Base-by-base conservation (phyloP, 768 basidiomycete genomes). In the Mycena haematopus region DNA sequence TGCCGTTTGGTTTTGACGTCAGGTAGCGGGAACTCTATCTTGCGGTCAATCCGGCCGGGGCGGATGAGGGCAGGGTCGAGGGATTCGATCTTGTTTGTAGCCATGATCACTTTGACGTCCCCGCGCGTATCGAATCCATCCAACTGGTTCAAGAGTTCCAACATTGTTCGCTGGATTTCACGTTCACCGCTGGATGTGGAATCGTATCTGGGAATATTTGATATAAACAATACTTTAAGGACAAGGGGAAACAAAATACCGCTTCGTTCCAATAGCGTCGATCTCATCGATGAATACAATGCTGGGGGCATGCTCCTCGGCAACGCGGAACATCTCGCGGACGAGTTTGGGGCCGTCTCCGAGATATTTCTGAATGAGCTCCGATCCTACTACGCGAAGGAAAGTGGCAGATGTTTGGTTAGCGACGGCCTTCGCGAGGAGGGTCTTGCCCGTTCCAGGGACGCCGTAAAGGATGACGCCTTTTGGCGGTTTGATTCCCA, bases 61-160 rank as follows among this genome's bases (percentile, higher is more conserved):
- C 97, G 92, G 71, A 99, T 97, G 63, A 99, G 88, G 19, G 97
- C 97, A 57, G 97, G 97, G 76, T 99, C 97, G 29, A 99, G 85
- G 3, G 94, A 89, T 74, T 99, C 96, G 70, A 99, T 99, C 78
- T 85, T 89, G 79, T 99, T 99, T 6, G 97, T 99, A 14, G 97
- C 97, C 97, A 99, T 99, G 75, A 99, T 98, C 68, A 99, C 96
- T 78, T 99, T 99, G 61, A 99, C 96, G 73, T 99, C 97, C n/a
- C 96, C 96, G 58, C 96, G 89, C 6, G 95, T 95, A 73, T 99
- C 97, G 76, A 99, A 99, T n/a, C 97, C 97, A 70, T 99, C 97
- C 42, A 99, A 84, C 77, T 99, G 97, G 74, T 99, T 99, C 54
- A 99, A 86, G 52, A 99, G 84, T 75, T 99, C 97, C 78, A 99